phyloP scores from a whole-genome alignment of 768 basidiomycete species.

The Scleroderma bovista region DNA sequence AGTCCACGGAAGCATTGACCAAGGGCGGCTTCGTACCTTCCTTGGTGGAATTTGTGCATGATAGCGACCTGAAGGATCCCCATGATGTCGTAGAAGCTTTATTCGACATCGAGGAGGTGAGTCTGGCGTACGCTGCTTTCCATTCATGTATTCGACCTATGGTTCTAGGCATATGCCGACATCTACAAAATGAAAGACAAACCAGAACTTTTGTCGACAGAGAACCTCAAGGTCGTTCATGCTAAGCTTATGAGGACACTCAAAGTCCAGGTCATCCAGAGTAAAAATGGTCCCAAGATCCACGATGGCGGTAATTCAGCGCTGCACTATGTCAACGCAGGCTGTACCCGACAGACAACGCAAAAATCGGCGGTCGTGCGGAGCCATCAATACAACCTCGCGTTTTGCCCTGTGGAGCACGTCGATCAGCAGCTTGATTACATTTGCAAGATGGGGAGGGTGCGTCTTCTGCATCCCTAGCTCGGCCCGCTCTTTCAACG shows the following conservation, averaged over 20 bases:
- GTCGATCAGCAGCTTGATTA: constrained; percentile 31
- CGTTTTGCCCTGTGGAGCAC: constrained; percentile 24
- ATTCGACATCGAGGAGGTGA: constrained; percentile 23
- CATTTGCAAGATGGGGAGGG: constrained; percentile 31
- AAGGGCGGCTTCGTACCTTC: constrained; percentile 21
- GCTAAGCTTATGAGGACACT: constrained; percentile 27
- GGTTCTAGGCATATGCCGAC: constrained; percentile 19
- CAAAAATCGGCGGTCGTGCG: constrained; percentile 27
- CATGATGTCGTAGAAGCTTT: constrained; percentile 16
- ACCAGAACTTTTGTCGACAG: constrained; percentile 23
- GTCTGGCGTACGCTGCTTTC: background rate
- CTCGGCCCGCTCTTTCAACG: background rate
- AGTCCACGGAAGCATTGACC: constrained; percentile 24
- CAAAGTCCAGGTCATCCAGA: constrained; percentile 21
- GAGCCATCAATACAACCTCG: constrained; percentile 29
- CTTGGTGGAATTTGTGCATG: constrained; percentile 17
- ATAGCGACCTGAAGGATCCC: constrained; percentile 20
- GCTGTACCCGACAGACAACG: constrained; percentile 22
- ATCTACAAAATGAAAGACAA: constrained; percentile 18
- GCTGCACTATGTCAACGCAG: constrained; percentile 26
- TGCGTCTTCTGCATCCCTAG: constrained; percentile 5
- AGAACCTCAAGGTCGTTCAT: constrained; percentile 24
- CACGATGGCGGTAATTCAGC: background rate
- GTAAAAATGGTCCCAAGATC: background rate
- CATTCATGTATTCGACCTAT: background rate